Percentiles rank a stretch among this genome's conserved stretches.
Conservation (phyloP, 2,329 filamentous ascomycete genomes). For the Beauveria brongniartii region DNA sequence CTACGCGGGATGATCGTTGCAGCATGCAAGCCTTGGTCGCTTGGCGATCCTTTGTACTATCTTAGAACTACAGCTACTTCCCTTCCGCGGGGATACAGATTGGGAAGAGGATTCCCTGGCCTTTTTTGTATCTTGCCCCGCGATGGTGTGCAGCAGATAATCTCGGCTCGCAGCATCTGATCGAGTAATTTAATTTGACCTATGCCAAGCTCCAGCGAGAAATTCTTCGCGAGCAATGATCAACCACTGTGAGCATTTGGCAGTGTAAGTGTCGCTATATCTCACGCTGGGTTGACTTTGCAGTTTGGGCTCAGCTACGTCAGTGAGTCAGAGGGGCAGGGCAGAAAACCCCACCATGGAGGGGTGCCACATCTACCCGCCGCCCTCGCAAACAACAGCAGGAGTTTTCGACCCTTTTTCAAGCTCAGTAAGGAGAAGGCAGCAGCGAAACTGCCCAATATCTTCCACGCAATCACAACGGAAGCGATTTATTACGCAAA, state of each 20-base stretch:
- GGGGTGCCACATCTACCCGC: background rate
- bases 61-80: background rate
- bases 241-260: background rate
- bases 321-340: slow-evolving; percentile 11
- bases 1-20: background rate
- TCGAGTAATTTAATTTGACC: background rate
- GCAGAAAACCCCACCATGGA: slow-evolving; percentile 10
- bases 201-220: background rate
- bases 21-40: background rate
- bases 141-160: background rate
- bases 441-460: background rate
- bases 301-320: background rate
- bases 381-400: background rate
- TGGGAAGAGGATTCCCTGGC: background rate
- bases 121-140: background rate
- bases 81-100: background rate
- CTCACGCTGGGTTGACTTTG: background rate
- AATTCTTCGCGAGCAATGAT: background rate
- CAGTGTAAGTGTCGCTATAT: background rate
- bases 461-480: background rate
- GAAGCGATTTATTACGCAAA: slow-evolving; percentile 12
- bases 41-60: background rate
- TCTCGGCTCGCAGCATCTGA: background rate
- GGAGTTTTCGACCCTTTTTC: background rate
- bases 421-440: background rate